Evolutionary conservation across 345 rosid genomes (phyloP).

Genomic region (Aquilaria sinensis): DNA sequence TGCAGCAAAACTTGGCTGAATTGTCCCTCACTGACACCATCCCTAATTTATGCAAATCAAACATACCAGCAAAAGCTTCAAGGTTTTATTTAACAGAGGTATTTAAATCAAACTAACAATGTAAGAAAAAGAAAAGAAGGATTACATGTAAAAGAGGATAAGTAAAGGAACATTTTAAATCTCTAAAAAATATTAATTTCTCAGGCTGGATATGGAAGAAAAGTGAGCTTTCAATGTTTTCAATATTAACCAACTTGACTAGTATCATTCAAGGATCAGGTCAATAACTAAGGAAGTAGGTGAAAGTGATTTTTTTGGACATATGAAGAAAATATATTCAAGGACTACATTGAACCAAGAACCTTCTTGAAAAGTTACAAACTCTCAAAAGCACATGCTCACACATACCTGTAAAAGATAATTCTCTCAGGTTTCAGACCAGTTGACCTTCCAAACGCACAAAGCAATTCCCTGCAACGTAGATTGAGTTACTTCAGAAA

Average conservation of each 20-base stretch:
- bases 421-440: slow-evolving; percentile 36
- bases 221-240: too few relatives aligned
- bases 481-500: neutral
- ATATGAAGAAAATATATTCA: neutral
- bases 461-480: slow-evolving; percentile 30
- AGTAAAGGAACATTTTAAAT: too few relatives aligned
- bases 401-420: slow-evolving; percentile 30
- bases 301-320: too few relatives aligned
- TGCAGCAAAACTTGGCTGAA: slow-evolving; percentile 37
- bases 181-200: too few relatives aligned
- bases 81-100: neutral
- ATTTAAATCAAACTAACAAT: neutral
- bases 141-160: too few relatives aligned
- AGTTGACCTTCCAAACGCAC: slow-evolving; percentile 31
- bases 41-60: slow-evolving; percentile 14
- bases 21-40: slow-evolving; percentile 44
- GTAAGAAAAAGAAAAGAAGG: too few relatives aligned
- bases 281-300: too few relatives aligned
- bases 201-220: too few relatives aligned
- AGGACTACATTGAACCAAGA: neutral
- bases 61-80: too few relatives aligned
- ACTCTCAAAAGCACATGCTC: neutral
- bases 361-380: neutral
- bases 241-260: too few relatives aligned
- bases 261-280: too few relatives aligned